Evolutionary conservation across 106 monocot species (phyloP), one percentile per base, ranked within the genome.

Genomic region (Platanthera zijinensis): DNA sequence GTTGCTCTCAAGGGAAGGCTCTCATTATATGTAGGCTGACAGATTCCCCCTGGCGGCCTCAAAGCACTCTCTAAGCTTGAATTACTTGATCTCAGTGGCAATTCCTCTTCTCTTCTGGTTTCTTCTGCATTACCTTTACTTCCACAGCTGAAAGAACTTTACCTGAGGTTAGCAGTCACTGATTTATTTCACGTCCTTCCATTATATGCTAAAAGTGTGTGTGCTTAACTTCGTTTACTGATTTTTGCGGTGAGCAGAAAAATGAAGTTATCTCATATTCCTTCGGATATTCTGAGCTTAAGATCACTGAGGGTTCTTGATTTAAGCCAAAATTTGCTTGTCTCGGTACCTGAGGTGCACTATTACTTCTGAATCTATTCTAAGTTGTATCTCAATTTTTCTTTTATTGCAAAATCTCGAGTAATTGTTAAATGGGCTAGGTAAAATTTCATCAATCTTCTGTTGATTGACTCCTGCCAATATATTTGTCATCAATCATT

Each of bases 41-140:
- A 99, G 97, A 94, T 99, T 87, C 90, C 94, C 61, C 57, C 80
- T 50, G 68, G 74, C 85, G 88, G 85, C 63, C 75, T 99, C 53
- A 79, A 82, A 76, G 82, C 54, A 53, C 80, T 99, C 48, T 9
- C 74, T 15, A 90, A 90, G 75, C 90, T 99, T 74, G 86, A 92
- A 88, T 78, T 93, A 77, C 77, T 99, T 77, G 94, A 99, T 86
- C 78, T 99, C 71, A 99, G 94, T 84, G 84, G 97, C 46, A 92
- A 84, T 85, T 64, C 81, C 28, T 68, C 85, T 64, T 85, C 88
- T 71, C 81, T 88, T 56, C 86, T 83, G 82, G 82, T 89, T 50
- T 80, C 81, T 72, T 90, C 86, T 79, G 80, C 74, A 69, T 71
- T 94, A 79, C 87, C 84, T 53, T 49, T 21, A 12, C 81, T 99